phyloP scores from a whole-genome alignment of 2,329 filamentous ascomycete species.

The Hypoxylon sp. region DNA sequence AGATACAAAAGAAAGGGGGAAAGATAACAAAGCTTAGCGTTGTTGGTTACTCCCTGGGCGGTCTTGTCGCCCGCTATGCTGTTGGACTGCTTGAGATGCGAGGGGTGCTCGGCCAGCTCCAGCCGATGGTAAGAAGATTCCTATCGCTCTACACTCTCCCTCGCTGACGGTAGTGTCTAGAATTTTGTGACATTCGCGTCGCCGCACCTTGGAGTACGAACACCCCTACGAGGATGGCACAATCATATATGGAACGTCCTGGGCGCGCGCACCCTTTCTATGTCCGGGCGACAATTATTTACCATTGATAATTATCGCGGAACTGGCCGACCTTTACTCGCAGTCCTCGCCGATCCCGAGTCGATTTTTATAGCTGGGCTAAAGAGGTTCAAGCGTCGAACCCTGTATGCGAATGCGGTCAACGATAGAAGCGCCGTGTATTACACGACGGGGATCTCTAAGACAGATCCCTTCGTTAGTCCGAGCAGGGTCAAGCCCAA shows the following conservation, averaged over 20 bases:
- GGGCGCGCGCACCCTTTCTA: conserved; percentile 82
- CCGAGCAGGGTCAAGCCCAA: conserved; percentile 76
- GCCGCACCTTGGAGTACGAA: conserved; percentile 82
- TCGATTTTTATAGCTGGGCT: conserved; percentile 89
- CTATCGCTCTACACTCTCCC: conserved; percentile 13
- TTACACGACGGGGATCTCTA: conserved; percentile 84
- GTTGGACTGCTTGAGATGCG: conserved; percentile 85
- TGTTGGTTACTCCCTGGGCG: conserved; percentile 90
- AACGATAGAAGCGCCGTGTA: conserved; percentile 87
- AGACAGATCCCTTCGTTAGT: conserved; percentile 80
- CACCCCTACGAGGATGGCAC: conserved; percentile 73
- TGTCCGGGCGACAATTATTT: conserved; percentile 88
- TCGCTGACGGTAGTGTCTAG: conserved; percentile 52
- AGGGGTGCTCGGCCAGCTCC: conserved; percentile 80
- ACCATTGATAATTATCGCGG: conserved; percentile 86
- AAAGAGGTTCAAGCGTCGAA: conserved; percentile 78
- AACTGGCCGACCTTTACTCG: conserved; percentile 82
- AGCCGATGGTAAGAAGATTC: conserved; percentile 72
- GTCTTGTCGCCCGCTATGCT: conserved; percentile 86
- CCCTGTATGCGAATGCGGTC: conserved; percentile 85
- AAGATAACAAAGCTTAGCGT: conserved; percentile 85
- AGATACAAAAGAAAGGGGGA: conserved; percentile 70
- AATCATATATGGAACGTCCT: conserved; percentile 84
- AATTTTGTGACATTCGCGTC: conserved; percentile 96
- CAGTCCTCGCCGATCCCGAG: conserved; percentile 82